A percentile compares a stretch with the other conserved stretches of the same genome.
phyloP scores from a whole-genome alignment of 768 basidiomycete species.

The Mycena pura region DNA sequence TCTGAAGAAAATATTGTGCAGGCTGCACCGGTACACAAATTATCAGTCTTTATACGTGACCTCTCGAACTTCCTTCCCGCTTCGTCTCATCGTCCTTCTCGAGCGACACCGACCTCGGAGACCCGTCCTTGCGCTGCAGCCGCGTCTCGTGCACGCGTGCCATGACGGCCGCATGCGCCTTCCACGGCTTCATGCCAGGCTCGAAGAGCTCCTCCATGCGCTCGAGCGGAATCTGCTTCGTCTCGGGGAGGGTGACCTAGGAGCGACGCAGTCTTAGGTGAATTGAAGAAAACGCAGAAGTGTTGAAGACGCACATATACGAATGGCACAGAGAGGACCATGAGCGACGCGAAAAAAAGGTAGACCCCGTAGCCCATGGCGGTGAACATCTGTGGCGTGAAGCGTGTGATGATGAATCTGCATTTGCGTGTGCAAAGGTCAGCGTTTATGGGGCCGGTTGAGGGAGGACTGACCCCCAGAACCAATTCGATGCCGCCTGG shows the following conservation, averaged over 20 bases:
- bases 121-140: neutral
- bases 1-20: no score
- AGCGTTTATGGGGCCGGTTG: neutral
- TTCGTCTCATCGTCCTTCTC: neutral
- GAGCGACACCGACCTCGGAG: slow-evolving; percentile 14
- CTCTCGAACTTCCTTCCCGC: neutral
- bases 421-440: neutral
- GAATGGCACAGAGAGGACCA: slow-evolving; percentile 42
- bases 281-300: neutral
- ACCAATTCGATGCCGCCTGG: slow-evolving; percentile 46
- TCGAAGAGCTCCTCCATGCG: slow-evolving; percentile 50
- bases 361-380: slow-evolving; percentile 47
- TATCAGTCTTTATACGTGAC: no score
- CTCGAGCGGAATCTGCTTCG: slow-evolving; percentile 49
- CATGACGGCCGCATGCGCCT: slow-evolving; percentile 41
- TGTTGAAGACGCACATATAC: slow-evolving; percentile 35
- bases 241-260: slow-evolving; percentile 47
- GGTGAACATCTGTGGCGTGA: slow-evolving; percentile 47
- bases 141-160: slow-evolving; percentile 30
- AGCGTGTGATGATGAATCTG: slow-evolving; percentile 44
- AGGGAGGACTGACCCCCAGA: slow-evolving; percentile 33
- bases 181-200: slow-evolving; percentile 41
- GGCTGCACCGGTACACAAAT: no score
- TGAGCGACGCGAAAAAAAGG: slow-evolving; percentile 44
- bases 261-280: neutral